These are phyloP conservation scores for Cytospora schulzeri DNA, from an alignment of 2,329 filamentous ascomycete genomes.

Conservation along the genomic window DNA sequence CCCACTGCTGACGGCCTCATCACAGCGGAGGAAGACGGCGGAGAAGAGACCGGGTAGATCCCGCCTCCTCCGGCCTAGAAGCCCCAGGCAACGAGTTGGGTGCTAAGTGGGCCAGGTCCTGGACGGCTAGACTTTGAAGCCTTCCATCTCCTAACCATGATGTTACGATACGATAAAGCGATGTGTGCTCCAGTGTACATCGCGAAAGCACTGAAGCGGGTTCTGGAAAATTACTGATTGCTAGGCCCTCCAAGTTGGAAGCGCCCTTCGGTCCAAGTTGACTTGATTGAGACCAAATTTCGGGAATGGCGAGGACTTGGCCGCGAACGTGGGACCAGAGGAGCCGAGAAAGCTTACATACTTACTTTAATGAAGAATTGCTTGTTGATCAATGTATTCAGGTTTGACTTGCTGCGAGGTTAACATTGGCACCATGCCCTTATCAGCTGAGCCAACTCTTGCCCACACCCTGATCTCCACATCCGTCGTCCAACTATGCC, in stretches of 20 bases:
- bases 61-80: not conserved
- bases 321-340: not conserved
- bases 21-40: not conserved
- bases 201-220: not conserved
- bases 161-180: not conserved
- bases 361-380: not conserved
- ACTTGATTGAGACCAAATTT: not conserved
- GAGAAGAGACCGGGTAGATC: conserved; percentile 13
- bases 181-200: not conserved
- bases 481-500: conserved; percentile 28
- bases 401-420: not conserved
- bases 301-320: not conserved
- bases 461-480: conserved; percentile 32
- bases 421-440: conserved; percentile 10
- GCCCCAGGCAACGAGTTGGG: not conserved
- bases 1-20: not conserved
- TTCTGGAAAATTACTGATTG: not conserved
- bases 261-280: not conserved
- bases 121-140: not conserved
- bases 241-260: not conserved
- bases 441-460: conserved; percentile 28
- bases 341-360: not conserved
- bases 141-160: not conserved
- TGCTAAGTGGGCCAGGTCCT: not conserved
- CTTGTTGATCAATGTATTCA: not conserved